phyloP scores from a whole-genome alignment of 129 eudicot species.

The Artemisia tridentata region DNA sequence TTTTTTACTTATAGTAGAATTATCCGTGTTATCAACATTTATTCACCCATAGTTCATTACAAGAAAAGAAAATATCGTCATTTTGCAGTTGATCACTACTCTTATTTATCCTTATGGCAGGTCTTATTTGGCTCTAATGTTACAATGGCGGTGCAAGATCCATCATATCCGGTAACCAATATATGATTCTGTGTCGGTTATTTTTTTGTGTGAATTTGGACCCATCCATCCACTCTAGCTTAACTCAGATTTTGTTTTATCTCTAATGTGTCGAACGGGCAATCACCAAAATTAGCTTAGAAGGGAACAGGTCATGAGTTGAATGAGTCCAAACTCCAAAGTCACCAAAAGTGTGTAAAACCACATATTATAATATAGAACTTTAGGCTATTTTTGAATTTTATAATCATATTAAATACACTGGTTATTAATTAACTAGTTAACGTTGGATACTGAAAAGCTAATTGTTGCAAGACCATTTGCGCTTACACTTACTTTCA shows the following conservation, averaged over 20 bases:
- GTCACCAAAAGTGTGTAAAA: neutral
- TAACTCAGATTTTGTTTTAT: neutral
- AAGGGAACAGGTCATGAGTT: neutral
- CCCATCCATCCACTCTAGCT: no score
- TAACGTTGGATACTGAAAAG: neutral
- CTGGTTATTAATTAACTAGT: neutral
- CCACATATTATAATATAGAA: neutral
- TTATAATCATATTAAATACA: neutral
- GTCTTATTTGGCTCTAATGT: constrained; percentile 86
- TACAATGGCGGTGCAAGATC: constrained; percentile 95
- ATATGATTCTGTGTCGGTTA: constrained; percentile 11
- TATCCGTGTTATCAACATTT: neutral
- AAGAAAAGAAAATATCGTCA: neutral
- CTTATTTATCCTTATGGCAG: constrained; percentile 37
- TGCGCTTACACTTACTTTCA: neutral
- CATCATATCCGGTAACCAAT: constrained; percentile 77
- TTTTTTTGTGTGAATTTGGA: neutral
- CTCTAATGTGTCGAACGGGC: neutral
- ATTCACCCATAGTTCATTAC: neutral
- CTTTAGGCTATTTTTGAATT: neutral
- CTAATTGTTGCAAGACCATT: constrained; percentile 4
- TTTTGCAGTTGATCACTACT: constrained; percentile 6
- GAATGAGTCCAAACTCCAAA: neutral
- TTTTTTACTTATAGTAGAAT: neutral
- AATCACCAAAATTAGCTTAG: neutral